A percentile compares a stretch with the other conserved stretches of the same genome.
phyloP scores from a whole-genome alignment of 2,329 filamentous ascomycete species.

The Teratosphaeria viscida region DNA sequence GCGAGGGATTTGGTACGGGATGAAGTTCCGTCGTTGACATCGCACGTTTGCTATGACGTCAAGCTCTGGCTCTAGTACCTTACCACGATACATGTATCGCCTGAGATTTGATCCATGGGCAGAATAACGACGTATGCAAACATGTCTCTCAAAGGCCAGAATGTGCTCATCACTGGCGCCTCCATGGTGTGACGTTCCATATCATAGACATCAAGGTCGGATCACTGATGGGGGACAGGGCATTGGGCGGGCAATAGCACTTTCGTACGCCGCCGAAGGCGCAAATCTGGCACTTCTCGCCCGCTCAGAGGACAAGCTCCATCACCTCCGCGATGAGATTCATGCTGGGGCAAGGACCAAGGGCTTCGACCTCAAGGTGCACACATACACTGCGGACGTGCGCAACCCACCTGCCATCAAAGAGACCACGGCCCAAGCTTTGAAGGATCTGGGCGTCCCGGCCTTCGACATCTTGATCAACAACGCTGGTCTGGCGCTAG shows the following conservation, averaged over 20 bases:
- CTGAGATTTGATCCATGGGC: background rate
- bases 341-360: background rate
- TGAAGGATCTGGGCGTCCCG: conserved; percentile 22
- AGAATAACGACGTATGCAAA: background rate
- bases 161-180: conserved; percentile 13
- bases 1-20: conserved; percentile 60
- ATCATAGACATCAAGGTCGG: background rate
- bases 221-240: conserved; percentile 19
- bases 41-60: background rate
- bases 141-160: conserved; percentile 10
- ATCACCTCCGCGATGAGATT: conserved; percentile 11
- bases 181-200: conserved; percentile 6
- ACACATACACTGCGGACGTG: conserved; percentile 25
- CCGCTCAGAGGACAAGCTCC: conserved; percentile 26
- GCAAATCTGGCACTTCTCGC: conserved; percentile 36
- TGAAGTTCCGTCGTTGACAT: conserved; percentile 5
- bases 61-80: background rate
- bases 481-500: conserved; percentile 39
- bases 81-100: background rate
- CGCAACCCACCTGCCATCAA: conserved; percentile 23
- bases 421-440: conserved; percentile 20
- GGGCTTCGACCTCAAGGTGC: conserved; percentile 9
- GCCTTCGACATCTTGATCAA: conserved; percentile 39
- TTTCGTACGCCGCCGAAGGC: conserved; percentile 27
- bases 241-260: conserved; percentile 37